Evolutionary conservation across 192 early-diverging fungal genomes (phyloP), one percentile per base, ranked within the genome.

Genomic region (Coemansia sp.): DNA sequence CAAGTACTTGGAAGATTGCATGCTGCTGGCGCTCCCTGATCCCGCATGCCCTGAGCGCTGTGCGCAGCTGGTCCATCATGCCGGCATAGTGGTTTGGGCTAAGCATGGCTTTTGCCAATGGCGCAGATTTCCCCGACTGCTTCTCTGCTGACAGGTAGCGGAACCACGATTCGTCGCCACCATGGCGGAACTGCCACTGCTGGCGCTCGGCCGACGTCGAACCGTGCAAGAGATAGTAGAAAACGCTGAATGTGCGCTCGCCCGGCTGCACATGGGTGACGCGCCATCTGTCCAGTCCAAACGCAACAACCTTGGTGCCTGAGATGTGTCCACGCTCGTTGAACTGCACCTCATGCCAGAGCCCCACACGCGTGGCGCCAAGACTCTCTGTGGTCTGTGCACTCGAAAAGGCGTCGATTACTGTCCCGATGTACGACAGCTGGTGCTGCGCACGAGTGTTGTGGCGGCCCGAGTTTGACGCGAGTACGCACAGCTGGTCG

Each of bases 331-430:
- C 94, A 26, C 88, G 75, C 31, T 89, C 89, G 66, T 89, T 91
- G 74, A 92, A 99, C 85, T 99, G 95, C 66, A 93, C 84, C 78
- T 97, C 93, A 30, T 91, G 87, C 83, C 90, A 96, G 52, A 92
- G 80, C 13, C 91, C 90, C 40, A 85, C 90, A 25, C 90, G 86
- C 16, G 92, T 93, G 2, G 92, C 87, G 70, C 82, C 85, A 28
- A 66, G 78, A 62, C 90, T 91, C 49, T 83, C 68, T 15, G 65
- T 37, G 4, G 92, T 92, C 59, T 84, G 72, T 10, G 90, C 85
- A 39, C 84, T 86, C 26, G 90, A 90, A 69, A 98, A 95, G 7
- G 92, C 89, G 63, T 93, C 88, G 16, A 95, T 67, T 53, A 97
- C 83, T 4, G 84, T 82, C 49, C 90, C 85, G 13, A 88, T 80